Evolutionary conservation across 2,329 filamentous ascomycete genomes (phyloP).

Genomic region (Cordyceps cicadae): DNA sequence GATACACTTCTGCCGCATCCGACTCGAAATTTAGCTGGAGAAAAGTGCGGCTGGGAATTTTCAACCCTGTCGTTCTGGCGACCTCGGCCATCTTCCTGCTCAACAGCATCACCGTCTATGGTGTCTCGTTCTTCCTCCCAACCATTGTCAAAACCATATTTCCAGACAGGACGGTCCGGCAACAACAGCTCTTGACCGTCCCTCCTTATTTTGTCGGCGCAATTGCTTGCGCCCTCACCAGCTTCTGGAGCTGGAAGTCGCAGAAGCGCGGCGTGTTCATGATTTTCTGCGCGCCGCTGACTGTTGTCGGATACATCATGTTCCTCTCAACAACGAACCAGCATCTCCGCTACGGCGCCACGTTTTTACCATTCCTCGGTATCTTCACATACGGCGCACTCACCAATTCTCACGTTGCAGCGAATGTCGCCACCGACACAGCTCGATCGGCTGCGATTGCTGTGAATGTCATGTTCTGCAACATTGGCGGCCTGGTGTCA

Average conservation of each 20-base stretch:
- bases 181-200: slow-evolving; percentile 43
- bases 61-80: slow-evolving; percentile 45
- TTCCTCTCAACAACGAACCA: slow-evolving; percentile 48
- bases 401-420: slow-evolving; percentile 56
- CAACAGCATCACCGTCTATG: slow-evolving; percentile 64
- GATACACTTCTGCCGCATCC: slow-evolving; percentile 48
- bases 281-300: slow-evolving; percentile 48
- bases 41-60: slow-evolving; percentile 55
- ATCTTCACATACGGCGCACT: slow-evolving; percentile 56
- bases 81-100: slow-evolving; percentile 54
- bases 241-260: slow-evolving; percentile 8
- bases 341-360: slow-evolving; percentile 55
- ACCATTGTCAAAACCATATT: slow-evolving; percentile 66
- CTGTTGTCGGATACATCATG: slow-evolving; percentile 61
- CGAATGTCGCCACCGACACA: slow-evolving; percentile 62
- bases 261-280: slow-evolving; percentile 34
- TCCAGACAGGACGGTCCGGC: slow-evolving; percentile 45
- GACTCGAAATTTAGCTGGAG: slow-evolving; percentile 47
- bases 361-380: slow-evolving; percentile 56
- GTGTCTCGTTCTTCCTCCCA: slow-evolving; percentile 62
- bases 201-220: slow-evolving; percentile 4
- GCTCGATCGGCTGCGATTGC: slow-evolving; percentile 54
- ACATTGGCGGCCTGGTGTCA: slow-evolving; percentile 7
- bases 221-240: neutral
- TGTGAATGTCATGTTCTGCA: slow-evolving; percentile 41